phyloP scores from a whole-genome alignment of 495 filamentous ascomycete species.

The Xylaria flabelliformis region DNA sequence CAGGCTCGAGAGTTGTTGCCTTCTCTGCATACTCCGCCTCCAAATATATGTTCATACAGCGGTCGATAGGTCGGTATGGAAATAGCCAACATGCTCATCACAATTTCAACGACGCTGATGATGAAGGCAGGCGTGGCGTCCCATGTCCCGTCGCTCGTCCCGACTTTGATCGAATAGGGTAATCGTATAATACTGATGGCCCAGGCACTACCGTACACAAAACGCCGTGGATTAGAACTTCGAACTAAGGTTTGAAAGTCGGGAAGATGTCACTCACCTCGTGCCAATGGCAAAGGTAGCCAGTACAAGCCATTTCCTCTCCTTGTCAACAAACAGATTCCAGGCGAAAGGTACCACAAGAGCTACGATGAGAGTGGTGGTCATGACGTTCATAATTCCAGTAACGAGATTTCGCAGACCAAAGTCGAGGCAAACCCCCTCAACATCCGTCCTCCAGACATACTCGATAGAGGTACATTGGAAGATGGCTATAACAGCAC shows the following conservation, averaged over 20 bases:
- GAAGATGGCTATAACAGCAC: constrained; percentile 27
- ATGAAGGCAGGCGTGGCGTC: constrained; percentile 16
- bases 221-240: background rate
- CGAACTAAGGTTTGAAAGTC: background rate
- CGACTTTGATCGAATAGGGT: constrained; percentile 18
- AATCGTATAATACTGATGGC: constrained; percentile 29
- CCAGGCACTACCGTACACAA: constrained; percentile 17
- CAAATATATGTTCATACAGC: constrained; percentile 16
- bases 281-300: constrained; percentile 25
- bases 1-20: background rate
- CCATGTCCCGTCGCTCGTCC: constrained; percentile 26
- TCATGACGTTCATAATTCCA: constrained; percentile 29
- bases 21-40: background rate
- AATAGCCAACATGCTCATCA: constrained; percentile 26
- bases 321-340: background rate
- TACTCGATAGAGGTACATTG: constrained; percentile 28
- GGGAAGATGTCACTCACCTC: constrained; percentile 19
- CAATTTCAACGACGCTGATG: constrained; percentile 22
- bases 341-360: constrained; percentile 24
- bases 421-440: constrained; percentile 25
- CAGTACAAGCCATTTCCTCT: constrained; percentile 23
- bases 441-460: constrained; percentile 18
- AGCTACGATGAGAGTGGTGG: constrained; percentile 22
- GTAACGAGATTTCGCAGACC: constrained; percentile 22
- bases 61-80: constrained; percentile 31